Evolutionary conservation across 164 flowering plant species (phyloP), one percentile per base, ranked within the genome.

Genomic region (Brasenia schreberi): DNA sequence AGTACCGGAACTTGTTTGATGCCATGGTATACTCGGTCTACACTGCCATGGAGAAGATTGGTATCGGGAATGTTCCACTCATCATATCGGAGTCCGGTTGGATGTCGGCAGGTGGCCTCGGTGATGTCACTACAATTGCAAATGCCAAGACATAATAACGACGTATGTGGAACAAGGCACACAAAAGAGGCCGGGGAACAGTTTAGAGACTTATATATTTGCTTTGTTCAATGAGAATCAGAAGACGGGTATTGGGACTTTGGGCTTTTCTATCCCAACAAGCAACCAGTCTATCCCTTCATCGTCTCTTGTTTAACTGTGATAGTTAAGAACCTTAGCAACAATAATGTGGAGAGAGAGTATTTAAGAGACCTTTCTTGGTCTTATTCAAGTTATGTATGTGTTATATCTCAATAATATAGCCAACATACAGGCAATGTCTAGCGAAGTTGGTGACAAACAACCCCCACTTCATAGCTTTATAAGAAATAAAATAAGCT

Each of bases 151-250:
- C 73, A 1, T 74, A 74, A 18, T 75, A 59, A 69, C 68, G 49
- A 18, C 58, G 4, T 72, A 75, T 71, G 78, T 66, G 63, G 16
- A 43, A 1, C 61, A 19, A 17, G 78, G 78, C 0, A 71, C 78
- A 9, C 78, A 75, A 0, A 75, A 58, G 65, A 76, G 45, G 60
- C 69, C 76, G 6, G 67, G 69, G n/a, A n/a, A n/a, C 69, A 45
- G 71, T 19, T 66, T 72, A 49, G 72, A 68, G 62, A 64, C 78
- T 59, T 75, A 75, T n/a, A n/a, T n/a, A n/a, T n/a, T n/a, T n/a
- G n/a, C n/a, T n/a, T n/a, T n/a, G n/a, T n/a, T n/a, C n/a, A 71
- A 75, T 69, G 78, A 75, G 67, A 72, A 75, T 19, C 43, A 2
- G 18, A 75, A 75, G 71, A 6, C 52, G 10, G 16, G 10, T 3